phyloP scores from a whole-genome alignment of 441 rosid species.

The Aquilaria agallochum region DNA sequence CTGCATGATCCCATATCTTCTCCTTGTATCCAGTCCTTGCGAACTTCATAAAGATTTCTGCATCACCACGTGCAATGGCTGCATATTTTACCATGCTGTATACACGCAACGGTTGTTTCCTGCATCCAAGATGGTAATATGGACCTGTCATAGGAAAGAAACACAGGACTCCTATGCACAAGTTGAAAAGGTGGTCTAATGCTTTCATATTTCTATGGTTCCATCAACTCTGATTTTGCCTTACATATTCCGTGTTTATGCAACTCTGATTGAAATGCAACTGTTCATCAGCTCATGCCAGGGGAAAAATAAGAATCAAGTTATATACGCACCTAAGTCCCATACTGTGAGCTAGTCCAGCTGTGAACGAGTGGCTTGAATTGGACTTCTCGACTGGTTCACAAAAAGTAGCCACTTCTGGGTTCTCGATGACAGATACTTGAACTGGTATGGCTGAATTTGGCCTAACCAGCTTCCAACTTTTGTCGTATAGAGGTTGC shows the following conservation, averaged over 20 bases:
- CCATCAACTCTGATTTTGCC: too few relatives aligned
- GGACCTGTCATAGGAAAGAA: too few relatives aligned
- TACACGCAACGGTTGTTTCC: conserved; percentile 62
- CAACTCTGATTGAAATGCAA: too few relatives aligned
- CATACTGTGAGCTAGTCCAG: conserved; percentile 66
- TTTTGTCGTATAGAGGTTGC: conserved; percentile 47
- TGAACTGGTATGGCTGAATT: conserved; percentile 40
- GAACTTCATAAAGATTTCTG: conserved; percentile 69
- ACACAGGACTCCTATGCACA: too few relatives aligned
- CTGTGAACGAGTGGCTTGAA: conserved; percentile 66
- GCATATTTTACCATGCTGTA: conserved; percentile 81
- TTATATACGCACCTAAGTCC: conserved; percentile 43
- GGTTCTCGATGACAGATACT: conserved; percentile 57
- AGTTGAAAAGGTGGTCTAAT: too few relatives aligned
- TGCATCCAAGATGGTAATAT: conserved; percentile 17
- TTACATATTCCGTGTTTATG: too few relatives aligned
- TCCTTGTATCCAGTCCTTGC: conserved; percentile 68
- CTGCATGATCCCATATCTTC: conserved; percentile 82
- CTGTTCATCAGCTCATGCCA: neutral
- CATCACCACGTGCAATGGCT: conserved; percentile 72
- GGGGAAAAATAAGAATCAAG: neutral
- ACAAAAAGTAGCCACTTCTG: conserved; percentile 67
- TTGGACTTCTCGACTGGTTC: conserved; percentile 72
- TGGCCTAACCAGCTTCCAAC: conserved; percentile 41
- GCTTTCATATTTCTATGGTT: too few relatives aligned